Conservation (phyloP, 108 stramenopile species). For the Cyclotella kingstonii region DNA sequence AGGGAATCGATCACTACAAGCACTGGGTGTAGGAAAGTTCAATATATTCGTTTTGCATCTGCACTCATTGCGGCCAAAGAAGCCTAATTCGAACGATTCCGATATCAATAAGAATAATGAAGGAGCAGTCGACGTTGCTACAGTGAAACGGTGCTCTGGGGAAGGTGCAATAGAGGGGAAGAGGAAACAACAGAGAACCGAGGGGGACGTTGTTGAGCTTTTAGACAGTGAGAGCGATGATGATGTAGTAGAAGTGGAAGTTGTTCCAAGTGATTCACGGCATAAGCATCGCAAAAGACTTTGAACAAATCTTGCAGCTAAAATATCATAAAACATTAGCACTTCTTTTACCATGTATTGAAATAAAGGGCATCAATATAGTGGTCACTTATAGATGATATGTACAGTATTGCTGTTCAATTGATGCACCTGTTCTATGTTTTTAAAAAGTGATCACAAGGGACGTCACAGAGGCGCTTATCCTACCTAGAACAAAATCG, state of each 20-base stretch:
- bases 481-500: too few species aligned
- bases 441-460: too few species aligned
- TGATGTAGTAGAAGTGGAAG: slow-evolving; percentile 27
- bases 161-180: neutral
- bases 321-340: too few species aligned
- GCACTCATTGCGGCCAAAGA: slow-evolving; percentile 21
- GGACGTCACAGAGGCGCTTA: too few species aligned
- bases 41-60: slow-evolving; percentile 35
- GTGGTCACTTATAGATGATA: too few species aligned
- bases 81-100: neutral
- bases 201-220: slow-evolving; percentile 33
- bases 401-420: too few species aligned
- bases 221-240: slow-evolving; percentile 45
- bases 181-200: neutral
- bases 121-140: slow-evolving; percentile 9
- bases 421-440: too few species aligned
- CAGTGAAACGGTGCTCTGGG: neutral
- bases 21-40: slow-evolving; percentile 55
- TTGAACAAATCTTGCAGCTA: too few species aligned
- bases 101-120: slow-evolving; percentile 10
- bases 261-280: slow-evolving; percentile 6
- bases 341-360: too few species aligned
- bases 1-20: slow-evolving; percentile 50
- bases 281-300: slow-evolving; percentile 8
- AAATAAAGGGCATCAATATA: too few species aligned